Evolutionary conservation across 83 land plant genomes (phyloP).

Genomic region (Picea abies): DNA sequence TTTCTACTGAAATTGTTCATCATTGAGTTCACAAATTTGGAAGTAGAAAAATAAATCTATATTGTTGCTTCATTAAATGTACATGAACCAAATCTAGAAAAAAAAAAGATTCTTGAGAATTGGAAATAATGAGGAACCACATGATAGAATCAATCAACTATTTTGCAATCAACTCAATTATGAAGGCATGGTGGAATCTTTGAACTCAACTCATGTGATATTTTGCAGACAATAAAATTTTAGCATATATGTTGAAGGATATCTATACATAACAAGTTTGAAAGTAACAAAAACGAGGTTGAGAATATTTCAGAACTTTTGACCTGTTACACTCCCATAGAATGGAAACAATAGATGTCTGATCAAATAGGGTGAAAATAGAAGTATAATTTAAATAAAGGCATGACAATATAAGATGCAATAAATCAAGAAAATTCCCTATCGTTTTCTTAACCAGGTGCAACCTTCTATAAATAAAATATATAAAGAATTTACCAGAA

Average conservation of each 20-base stretch:
- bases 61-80: not conserved
- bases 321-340: not conserved
- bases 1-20: no score
- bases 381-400: no score
- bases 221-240: not conserved
- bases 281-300: not conserved
- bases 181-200: not conserved
- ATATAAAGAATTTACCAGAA: no score
- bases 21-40: not conserved
- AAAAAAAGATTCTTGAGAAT: not conserved
- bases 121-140: not conserved
- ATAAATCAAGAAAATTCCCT: no score
- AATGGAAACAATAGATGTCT: not conserved
- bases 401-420: not conserved
- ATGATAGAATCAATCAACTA: not conserved
- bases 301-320: not conserved
- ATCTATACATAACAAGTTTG: not conserved
- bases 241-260: not conserved
- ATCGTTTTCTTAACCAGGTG: no score
- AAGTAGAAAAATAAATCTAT: not conserved
- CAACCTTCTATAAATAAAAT: no score
- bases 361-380: not conserved
- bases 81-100: not conserved
- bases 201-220: not conserved
- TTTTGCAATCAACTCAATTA: not conserved